A percentile compares a stretch with the other conserved stretches of the same genome.
Evolutionary conservation across 140 eudicot species (phyloP).

Genomic region (Anethum foeniculum): DNA sequence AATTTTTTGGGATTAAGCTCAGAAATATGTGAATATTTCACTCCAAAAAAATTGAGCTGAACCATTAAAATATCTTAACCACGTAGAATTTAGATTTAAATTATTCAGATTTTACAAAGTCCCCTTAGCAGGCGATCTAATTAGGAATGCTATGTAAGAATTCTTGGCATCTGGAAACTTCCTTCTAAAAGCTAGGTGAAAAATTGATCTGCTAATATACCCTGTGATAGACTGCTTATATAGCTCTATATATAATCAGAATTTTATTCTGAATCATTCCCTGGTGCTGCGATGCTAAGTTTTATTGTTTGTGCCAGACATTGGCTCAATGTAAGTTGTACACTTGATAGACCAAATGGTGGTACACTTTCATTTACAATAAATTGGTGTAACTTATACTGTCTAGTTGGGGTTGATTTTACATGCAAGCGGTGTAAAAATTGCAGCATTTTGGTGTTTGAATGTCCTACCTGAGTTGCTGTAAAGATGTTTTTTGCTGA

Average conservation of each 20-base stretch:
- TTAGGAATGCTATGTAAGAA: neutral
- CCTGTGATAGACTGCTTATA: neutral
- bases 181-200: neutral
- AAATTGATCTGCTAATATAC: neutral
- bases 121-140: neutral
- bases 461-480: neutral
- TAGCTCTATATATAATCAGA: neutral
- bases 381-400: neutral
- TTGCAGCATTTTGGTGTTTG: neutral
- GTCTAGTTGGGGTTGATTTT: neutral
- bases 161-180: neutral
- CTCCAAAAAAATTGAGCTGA: neutral
- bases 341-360: neutral
- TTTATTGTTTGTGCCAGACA: too few species aligned
- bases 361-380: conserved; percentile 2
- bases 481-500: neutral
- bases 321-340: neutral
- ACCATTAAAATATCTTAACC: neutral
- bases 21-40: neutral
- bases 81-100: neutral
- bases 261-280: neutral
- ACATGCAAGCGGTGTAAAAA: neutral
- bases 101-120: neutral
- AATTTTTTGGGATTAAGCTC: neutral
- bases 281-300: too few species aligned